Evolutionary conservation across 176 grass and related monocot species (phyloP).

Genomic region (Pharus latifolius): DNA sequence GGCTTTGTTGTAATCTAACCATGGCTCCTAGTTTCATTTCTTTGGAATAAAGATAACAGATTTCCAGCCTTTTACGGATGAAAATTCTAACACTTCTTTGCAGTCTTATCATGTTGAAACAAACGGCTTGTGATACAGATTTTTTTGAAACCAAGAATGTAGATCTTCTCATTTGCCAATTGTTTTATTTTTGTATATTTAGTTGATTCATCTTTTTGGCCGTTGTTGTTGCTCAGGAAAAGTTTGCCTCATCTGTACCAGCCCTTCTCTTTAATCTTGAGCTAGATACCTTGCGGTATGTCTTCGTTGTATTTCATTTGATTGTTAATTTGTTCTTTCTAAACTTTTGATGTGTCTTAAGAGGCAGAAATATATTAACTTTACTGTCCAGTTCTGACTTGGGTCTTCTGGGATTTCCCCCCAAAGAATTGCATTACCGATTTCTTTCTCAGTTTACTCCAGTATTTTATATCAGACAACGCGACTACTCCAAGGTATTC

Average conservation of each 20-base stretch:
- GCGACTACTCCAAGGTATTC: slow-evolving; percentile 91
- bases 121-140: background rate
- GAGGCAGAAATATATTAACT: background rate
- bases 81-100: background rate
- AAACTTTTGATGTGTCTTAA: background rate
- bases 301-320: slow-evolving; percentile 2
- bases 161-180: background rate
- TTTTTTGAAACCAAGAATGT: background rate
- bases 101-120: background rate
- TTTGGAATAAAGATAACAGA: background rate
- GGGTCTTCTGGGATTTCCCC: slow-evolving; percentile 83
- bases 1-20: background rate
- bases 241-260: slow-evolving; percentile 57
- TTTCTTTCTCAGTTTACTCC: slow-evolving; percentile 95
- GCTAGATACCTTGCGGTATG: slow-evolving; percentile 83
- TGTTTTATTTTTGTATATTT: background rate
- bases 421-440: slow-evolving; percentile 87
- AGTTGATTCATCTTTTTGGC: background rate
- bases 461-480: slow-evolving; percentile 90
- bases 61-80: background rate
- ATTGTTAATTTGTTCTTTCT: background rate
- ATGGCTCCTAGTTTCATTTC: background rate
- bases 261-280: slow-evolving; percentile 94
- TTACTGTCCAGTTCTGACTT: slow-evolving; percentile 71
- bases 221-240: slow-evolving; percentile 54